Conservation (phyloP, 2,329 filamentous ascomycete species). For the Cercospora berteroae region DNA sequence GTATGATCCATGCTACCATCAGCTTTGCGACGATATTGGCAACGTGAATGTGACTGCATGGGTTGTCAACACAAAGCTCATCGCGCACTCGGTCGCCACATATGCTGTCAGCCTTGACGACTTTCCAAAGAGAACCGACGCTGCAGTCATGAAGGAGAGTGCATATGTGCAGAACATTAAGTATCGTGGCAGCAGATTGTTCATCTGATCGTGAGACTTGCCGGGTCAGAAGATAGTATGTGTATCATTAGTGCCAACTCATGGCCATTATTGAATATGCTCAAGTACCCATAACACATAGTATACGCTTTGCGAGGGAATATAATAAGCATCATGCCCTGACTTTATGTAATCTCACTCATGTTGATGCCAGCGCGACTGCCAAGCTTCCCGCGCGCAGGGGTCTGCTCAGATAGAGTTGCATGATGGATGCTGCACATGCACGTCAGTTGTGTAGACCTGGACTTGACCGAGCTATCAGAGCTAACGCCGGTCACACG, state of each 20-base stretch:
- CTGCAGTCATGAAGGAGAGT: slow-evolving; percentile 7
- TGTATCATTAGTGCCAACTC: not conserved
- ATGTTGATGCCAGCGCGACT: not conserved
- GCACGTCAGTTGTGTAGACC: not conserved
- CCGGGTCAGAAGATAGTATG: not conserved
- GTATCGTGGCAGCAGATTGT: slow-evolving; percentile 25
- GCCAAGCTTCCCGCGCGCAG: not conserved
- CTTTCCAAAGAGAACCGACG: slow-evolving; percentile 43
- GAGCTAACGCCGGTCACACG: slow-evolving; percentile 1
- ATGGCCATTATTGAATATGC: not conserved
- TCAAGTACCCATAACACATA: not conserved
- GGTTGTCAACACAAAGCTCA: slow-evolving; percentile 56
- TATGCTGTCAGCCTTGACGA: slow-evolving; percentile 65
- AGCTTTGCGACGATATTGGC: slow-evolving; percentile 39
- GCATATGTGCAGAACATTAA: slow-evolving; percentile 20
- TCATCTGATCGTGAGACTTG: slow-evolving; percentile 14
- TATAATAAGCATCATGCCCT: not conserved
- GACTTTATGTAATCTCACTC: not conserved
- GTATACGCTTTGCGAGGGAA: not conserved
- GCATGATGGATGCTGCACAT: slow-evolving; percentile 7
- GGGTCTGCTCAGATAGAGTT: slow-evolving; percentile 1
- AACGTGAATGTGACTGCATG: slow-evolving; percentile 56
- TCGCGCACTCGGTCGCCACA: slow-evolving; percentile 71
- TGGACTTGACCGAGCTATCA: not conserved
- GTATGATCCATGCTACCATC: slow-evolving; percentile 43